A percentile compares a stretch with the other conserved stretches of the same genome.
These are phyloP conservation scores for Didymella pinodella DNA, from an alignment of 2,329 filamentous ascomycete genomes.

Conservation along the genomic window DNA sequence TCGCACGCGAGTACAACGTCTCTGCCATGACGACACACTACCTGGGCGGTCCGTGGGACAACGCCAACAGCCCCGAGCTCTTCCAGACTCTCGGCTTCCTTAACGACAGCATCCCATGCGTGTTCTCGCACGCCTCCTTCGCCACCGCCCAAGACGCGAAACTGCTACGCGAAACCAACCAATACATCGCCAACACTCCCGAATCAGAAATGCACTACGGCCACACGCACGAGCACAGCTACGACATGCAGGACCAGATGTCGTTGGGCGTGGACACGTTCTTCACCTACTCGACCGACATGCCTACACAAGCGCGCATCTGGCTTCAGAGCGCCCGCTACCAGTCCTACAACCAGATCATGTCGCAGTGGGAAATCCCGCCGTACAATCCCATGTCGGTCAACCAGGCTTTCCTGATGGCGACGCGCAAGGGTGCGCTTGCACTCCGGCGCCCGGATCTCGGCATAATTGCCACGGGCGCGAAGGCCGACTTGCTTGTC, in stretches of 20 bases:
- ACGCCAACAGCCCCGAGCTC: slow-evolving; percentile 26
- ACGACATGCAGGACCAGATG: neutral
- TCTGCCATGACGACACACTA: slow-evolving; percentile 55
- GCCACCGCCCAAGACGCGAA: slow-evolving; percentile 52
- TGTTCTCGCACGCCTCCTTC: slow-evolving; percentile 62
- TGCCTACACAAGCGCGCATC: slow-evolving; percentile 58
- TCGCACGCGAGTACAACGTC: slow-evolving; percentile 26
- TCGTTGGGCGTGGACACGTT: slow-evolving; percentile 64
- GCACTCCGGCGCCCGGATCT: slow-evolving; percentile 62
- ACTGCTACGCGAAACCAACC: slow-evolving; percentile 59
- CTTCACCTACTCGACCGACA: slow-evolving; percentile 61
- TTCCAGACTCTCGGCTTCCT: slow-evolving; percentile 40
- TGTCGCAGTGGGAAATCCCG: slow-evolving; percentile 57
- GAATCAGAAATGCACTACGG: slow-evolving; percentile 68
- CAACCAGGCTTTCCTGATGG: slow-evolving; percentile 64
- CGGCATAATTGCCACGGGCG: slow-evolving; percentile 58
- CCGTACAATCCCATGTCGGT: slow-evolving; percentile 61
- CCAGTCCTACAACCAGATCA: neutral
- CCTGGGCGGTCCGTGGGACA: slow-evolving; percentile 22
- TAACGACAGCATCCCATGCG: slow-evolving; percentile 57
- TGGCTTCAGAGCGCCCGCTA: slow-evolving; percentile 58
- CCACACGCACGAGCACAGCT: slow-evolving; percentile 40
- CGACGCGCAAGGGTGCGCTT: slow-evolving; percentile 61
- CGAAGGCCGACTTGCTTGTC: slow-evolving; percentile 64
- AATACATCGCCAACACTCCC: slow-evolving; percentile 65